Evolutionary conservation across 495 filamentous ascomycete species (phyloP), one percentile per base, ranked within the genome.

Genomic region (Aspergillus egyptiacus): DNA sequence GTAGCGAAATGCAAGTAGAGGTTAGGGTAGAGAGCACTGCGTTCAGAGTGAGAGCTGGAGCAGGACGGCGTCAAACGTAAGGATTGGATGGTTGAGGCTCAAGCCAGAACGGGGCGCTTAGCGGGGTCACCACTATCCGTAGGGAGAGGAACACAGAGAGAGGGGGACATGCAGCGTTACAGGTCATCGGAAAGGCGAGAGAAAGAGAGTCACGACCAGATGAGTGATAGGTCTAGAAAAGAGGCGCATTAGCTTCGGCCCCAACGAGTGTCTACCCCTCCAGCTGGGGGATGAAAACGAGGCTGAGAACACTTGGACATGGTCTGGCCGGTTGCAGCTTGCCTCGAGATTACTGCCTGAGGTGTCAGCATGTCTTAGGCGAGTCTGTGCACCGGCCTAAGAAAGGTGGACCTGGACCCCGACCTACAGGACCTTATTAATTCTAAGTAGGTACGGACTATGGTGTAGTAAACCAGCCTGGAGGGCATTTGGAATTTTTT

Each of bases 91-190:
- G 40, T 25, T 43, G 28, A 44, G 28, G 41, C 28, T 33, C 41
- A 28, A 22, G 18, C 15, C 41, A 28, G 17, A 43, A 44, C 15
- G 41, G 41, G 41, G 41, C 41, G 41, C 41, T 44, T 44, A 28
- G 41, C 41, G 41, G 41, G 22, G 15, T n/a, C 4, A 20, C 23
- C 41, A 28, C 41, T 31, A 44, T 23, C n/a, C n/a, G n/a, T 6
- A 33, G 28, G 6, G n/a, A 20, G 22, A 37, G 35, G 35, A 9
- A 20, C n/a, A 2, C 15, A 36, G 14, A 17, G 7, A n/a, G 15
- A 36, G n/a, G 33, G 18, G 3, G 14, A 37, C 15, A 9, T 14
- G 8, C 8, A 22, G 19, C 35, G n/a, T 37, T 9, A 9, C 8
- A 10, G 13, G 35, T 11, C 17, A 20, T 37, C 17, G 7, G 18